Percentiles rank a stretch among this genome's conserved stretches.
Evolutionary conservation across 2,329 filamentous ascomycete genomes (phyloP).

Genomic region (Penicillium digitatum): DNA sequence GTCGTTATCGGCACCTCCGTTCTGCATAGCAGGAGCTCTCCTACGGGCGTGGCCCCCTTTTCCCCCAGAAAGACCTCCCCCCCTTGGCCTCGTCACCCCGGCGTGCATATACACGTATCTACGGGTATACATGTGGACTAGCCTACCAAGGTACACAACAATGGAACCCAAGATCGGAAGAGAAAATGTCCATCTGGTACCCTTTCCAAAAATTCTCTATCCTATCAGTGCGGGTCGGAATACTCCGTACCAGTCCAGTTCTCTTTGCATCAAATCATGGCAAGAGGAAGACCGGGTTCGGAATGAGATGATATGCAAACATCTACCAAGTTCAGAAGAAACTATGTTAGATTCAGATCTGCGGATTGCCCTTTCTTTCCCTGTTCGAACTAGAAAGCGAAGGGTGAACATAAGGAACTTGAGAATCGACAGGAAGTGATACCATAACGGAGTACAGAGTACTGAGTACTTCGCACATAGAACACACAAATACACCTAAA

Average conservation of each 20-base stretch:
- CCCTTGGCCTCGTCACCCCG: neutral
- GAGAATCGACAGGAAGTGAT: neutral
- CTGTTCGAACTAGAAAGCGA: neutral
- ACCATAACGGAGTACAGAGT: too few relatives aligned
- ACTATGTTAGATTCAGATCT: neutral
- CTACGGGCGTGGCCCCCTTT: neutral
- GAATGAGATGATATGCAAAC: neutral
- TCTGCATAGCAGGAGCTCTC: neutral
- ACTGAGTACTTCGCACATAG: neutral
- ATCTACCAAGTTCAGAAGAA: neutral
- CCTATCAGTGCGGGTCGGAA: neutral
- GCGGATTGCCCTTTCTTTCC: neutral
- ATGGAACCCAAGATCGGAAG: neutral
- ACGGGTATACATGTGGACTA: neutral
- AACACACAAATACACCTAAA: neutral
- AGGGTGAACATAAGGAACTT: neutral
- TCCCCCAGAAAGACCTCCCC: neutral
- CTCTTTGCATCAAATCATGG: neutral
- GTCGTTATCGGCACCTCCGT: conserved; percentile 3
- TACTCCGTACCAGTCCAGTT: neutral
- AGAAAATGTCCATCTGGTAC: neutral
- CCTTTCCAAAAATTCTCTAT: neutral
- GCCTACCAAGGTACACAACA: neutral
- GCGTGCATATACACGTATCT: neutral
- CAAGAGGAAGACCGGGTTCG: neutral